Percentiles rank a stretch among this genome's conserved stretches.
Evolutionary conservation across 352 stramenopile genomes (phyloP).

Genomic region (Pythium rishiriense): DNA sequence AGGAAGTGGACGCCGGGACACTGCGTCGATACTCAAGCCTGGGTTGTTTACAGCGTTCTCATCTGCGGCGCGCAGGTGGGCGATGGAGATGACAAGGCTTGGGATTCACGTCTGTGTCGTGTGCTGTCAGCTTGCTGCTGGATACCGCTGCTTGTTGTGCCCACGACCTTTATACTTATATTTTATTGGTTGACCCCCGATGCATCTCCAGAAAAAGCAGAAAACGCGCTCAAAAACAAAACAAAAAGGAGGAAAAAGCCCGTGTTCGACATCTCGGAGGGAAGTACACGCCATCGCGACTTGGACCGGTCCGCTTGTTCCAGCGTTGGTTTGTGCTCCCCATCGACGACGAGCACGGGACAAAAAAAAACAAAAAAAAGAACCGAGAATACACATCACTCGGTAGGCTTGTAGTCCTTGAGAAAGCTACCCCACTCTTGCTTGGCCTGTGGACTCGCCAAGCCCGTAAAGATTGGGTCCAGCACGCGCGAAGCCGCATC

Average conservation of each 20-base stretch:
- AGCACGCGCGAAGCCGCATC: slow-evolving; percentile 94
- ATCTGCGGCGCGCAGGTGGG: slow-evolving; percentile 13
- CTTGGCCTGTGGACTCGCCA: slow-evolving; percentile 25
- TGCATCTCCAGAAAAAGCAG: slow-evolving; percentile 31
- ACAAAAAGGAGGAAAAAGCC: slow-evolving; percentile 36
- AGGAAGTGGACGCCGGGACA: background rate
- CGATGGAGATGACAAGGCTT: background rate
- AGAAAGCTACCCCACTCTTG: slow-evolving; percentile 73
- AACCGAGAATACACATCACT: slow-evolving; percentile 38
- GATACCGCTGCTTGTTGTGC: slow-evolving; percentile 1
- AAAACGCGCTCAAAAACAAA: slow-evolving; percentile 32
- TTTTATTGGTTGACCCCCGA: slow-evolving; percentile 18
- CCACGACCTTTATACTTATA: slow-evolving; percentile 14
- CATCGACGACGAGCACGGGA: background rate
- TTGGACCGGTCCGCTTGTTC: background rate
- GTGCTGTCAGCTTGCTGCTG: background rate
- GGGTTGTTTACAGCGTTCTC: background rate
- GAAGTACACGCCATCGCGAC: background rate
- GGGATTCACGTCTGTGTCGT: background rate
- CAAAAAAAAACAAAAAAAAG: slow-evolving; percentile 23
- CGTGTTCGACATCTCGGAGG: background rate
- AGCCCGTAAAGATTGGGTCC: slow-evolving; percentile 92
- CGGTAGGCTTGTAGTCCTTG: slow-evolving; percentile 87
- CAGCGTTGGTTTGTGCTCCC: background rate
- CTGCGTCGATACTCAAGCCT: background rate